Conservation (phyloP, 129 eudicot genomes). For the Flaveria trinervia region DNA sequence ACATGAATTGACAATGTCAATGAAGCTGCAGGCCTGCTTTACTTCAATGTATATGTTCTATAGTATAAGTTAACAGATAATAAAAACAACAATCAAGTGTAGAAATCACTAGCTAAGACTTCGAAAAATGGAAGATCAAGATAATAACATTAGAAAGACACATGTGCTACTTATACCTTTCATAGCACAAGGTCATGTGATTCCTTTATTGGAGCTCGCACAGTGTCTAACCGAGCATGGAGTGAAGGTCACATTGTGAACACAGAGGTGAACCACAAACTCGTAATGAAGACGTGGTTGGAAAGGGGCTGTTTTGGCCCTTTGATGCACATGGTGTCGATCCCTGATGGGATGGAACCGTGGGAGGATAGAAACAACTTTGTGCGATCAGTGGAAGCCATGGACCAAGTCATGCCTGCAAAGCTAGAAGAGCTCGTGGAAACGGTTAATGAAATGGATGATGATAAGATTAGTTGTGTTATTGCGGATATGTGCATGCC, state of each 20-base stretch:
- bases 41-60: background rate
- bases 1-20: slow-evolving; percentile 5
- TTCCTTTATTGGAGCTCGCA: slow-evolving; percentile 49
- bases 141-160: slow-evolving; percentile 12
- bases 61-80: background rate
- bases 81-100: background rate
- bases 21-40: background rate
- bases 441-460: slow-evolving; percentile 14
- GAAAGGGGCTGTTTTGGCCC: background rate
- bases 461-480: slow-evolving; percentile 39
- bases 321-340: slow-evolving; percentile 19
- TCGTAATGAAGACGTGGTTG: background rate
- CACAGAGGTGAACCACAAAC: slow-evolving; percentile 19
- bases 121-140: background rate
- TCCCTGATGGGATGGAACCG: slow-evolving; percentile 38
- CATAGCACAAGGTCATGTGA: slow-evolving; percentile 55
- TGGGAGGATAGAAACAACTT: slow-evolving; percentile 36
- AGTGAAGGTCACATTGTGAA: slow-evolving; percentile 28
- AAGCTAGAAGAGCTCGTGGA: slow-evolving; percentile 42
- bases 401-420: slow-evolving; percentile 35
- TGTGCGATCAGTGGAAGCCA: slow-evolving; percentile 25
- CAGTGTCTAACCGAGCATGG: slow-evolving; percentile 41
- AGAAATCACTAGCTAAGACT: background rate
- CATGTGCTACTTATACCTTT: slow-evolving; percentile 45
- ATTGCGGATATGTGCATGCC: slow-evolving; percentile 46